Conservation (phyloP, 176 grass and related monocot species). For the Luzula sylvatica region DNA sequence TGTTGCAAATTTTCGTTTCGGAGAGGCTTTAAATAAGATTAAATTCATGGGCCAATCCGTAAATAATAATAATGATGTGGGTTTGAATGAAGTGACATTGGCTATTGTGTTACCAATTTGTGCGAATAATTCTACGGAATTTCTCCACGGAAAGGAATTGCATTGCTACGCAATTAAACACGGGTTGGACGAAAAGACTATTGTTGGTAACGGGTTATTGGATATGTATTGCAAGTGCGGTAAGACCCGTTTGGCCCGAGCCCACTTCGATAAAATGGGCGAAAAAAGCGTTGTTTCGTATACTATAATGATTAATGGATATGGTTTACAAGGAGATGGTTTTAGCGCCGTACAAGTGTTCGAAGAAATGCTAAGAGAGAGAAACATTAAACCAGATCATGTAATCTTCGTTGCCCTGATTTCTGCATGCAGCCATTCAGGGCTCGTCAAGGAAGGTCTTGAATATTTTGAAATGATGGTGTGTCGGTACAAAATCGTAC, state of each 20-base stretch:
- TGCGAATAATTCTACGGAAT: background rate
- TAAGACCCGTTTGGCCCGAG: slow-evolving; percentile 2
- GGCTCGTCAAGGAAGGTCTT: slow-evolving; percentile 21
- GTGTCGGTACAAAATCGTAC: slow-evolving; percentile 15
- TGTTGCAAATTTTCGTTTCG: background rate
- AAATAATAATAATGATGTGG: background rate
- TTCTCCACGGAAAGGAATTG: slow-evolving; percentile 23
- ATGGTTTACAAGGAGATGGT: slow-evolving; percentile 23
- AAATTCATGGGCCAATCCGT: slow-evolving; percentile 6
- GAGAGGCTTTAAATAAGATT: slow-evolving; percentile 14
- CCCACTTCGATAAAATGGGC: slow-evolving; percentile 22
- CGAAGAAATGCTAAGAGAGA: slow-evolving; percentile 15
- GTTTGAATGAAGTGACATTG: slow-evolving; percentile 19
- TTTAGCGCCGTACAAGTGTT: slow-evolving; percentile 18
- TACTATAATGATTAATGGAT: slow-evolving; percentile 27
- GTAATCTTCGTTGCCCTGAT: slow-evolving; percentile 25
- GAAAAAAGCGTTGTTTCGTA: slow-evolving; percentile 17
- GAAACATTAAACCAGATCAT: slow-evolving; percentile 14
- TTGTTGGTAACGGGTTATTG: slow-evolving; percentile 25
- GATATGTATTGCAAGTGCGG: slow-evolving; percentile 29
- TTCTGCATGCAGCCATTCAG: slow-evolving; percentile 35
- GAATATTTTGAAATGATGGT: slow-evolving; percentile 22
- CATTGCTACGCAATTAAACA: slow-evolving; percentile 28
- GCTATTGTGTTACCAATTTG: slow-evolving; percentile 21
- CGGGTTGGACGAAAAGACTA: slow-evolving; percentile 12